Conservation (phyloP, 495 filamentous ascomycete species). For the Tetracladium marchalianum region DNA sequence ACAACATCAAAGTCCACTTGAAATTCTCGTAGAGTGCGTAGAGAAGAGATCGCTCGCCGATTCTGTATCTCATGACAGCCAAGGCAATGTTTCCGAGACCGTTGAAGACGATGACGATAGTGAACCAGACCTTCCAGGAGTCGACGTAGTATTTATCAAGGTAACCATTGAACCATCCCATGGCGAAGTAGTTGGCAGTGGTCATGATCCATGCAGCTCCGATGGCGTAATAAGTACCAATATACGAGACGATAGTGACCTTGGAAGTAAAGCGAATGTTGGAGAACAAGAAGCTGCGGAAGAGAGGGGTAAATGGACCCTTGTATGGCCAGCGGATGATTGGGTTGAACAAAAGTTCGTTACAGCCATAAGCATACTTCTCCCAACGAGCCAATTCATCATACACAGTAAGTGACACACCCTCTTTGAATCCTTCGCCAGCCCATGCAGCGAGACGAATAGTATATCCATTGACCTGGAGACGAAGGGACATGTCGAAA, state of each 20-base stretch:
- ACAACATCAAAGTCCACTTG: conserved; percentile 61
- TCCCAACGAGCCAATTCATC: conserved; percentile 79
- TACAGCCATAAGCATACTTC: conserved; percentile 84
- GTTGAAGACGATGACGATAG: conserved; percentile 63
- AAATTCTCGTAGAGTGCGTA: conserved; percentile 56
- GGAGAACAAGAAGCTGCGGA: conserved; percentile 58
- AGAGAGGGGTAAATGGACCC: conserved; percentile 67
- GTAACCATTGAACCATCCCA: conserved; percentile 65
- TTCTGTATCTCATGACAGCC: conserved; percentile 58
- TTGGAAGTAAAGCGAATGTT: conserved; percentile 71
- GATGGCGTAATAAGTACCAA: conserved; percentile 83
- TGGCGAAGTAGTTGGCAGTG: conserved; percentile 65
- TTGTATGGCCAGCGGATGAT: conserved; percentile 51
- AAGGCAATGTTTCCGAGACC: conserved; percentile 55
- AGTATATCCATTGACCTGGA: conserved; percentile 63
- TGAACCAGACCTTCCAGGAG: conserved; percentile 70
- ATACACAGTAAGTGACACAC: conserved; percentile 76
- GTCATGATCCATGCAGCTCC: conserved; percentile 74
- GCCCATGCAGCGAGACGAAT: conserved; percentile 66
- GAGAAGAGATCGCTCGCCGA: conserved; percentile 44
- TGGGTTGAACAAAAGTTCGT: conserved; percentile 72
- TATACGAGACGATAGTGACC: conserved; percentile 72
- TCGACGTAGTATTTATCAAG: conserved; percentile 69
- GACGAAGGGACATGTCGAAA: conserved; percentile 76
- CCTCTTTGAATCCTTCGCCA: conserved; percentile 72